Evolutionary conservation across 2,329 filamentous ascomycete genomes (phyloP).

Genomic region (Curvularia verruculosa): DNA sequence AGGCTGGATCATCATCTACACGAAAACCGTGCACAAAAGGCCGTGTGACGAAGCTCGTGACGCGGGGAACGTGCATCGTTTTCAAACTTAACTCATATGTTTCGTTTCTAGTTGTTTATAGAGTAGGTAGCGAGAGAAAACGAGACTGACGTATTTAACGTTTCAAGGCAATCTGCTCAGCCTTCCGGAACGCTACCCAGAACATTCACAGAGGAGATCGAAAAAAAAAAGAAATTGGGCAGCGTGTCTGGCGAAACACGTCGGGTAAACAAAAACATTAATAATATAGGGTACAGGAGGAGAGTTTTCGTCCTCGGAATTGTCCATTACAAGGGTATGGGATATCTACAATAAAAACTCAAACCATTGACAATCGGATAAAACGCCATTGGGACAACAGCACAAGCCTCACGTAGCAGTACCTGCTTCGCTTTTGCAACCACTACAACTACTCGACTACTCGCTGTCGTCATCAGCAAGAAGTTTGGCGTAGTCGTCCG

Average conservation of each 20-base stretch:
- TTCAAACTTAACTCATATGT: background rate
- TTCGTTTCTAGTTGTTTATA: background rate
- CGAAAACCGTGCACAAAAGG: background rate
- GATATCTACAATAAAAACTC: conserved; percentile 41
- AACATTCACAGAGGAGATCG: background rate
- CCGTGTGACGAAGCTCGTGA: background rate
- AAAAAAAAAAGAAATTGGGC: background rate
- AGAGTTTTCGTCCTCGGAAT: background rate
- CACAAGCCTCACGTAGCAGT: background rate
- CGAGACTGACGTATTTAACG: background rate
- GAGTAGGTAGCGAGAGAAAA: background rate
- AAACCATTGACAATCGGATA: conserved; percentile 17
- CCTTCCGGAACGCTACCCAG: background rate
- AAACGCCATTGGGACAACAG: conserved; percentile 6
- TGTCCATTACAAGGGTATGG: conserved; percentile 36
- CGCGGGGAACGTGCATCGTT: background rate
- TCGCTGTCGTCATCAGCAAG: conserved; percentile 67
- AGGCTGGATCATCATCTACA: background rate
- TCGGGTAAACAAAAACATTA: background rate
- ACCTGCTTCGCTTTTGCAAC: background rate
- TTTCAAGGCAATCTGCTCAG: background rate
- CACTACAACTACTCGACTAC: conserved; percentile 15
- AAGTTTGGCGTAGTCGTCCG: conserved; percentile 90
- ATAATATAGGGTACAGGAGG: background rate
- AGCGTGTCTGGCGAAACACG: too few species aligned